Evolutionary conservation across 306 rosid species (phyloP).

Genomic region (Aeschynomene evenia): DNA sequence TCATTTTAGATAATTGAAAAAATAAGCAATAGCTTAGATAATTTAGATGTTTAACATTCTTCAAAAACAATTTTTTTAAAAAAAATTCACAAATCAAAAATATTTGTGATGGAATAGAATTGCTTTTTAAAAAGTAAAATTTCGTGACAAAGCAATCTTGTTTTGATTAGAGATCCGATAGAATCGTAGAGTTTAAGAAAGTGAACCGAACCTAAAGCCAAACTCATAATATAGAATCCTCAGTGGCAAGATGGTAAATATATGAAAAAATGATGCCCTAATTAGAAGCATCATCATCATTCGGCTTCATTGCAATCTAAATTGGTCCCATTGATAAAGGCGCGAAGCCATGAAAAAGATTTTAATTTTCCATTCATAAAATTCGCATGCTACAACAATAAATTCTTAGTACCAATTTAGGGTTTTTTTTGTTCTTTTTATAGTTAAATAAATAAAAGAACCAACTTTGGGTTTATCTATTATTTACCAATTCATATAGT

Average conservation of each 20-base stretch:
- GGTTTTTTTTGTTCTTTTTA: too few species aligned
- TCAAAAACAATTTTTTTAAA: background rate
- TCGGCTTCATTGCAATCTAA: background rate
- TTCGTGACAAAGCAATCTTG: background rate
- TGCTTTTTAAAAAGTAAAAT: background rate
- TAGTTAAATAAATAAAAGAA: too few species aligned
- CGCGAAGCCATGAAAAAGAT: background rate
- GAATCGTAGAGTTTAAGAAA: background rate
- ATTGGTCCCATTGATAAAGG: background rate
- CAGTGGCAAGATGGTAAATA: background rate
- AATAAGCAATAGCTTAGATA: background rate
- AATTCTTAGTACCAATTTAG: too few species aligned
- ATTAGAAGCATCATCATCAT: background rate
- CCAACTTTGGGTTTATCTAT: too few species aligned
- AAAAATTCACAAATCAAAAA: background rate
- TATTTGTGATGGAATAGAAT: too few species aligned
- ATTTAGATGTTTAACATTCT: background rate
- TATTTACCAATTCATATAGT: too few species aligned
- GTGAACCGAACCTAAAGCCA: background rate
- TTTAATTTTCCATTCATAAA: background rate
- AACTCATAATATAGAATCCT: too few species aligned
- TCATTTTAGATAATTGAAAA: background rate
- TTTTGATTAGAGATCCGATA: background rate
- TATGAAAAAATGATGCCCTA: background rate
- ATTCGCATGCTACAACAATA: background rate